A percentile compares a stretch with the other conserved stretches of the same genome.
phyloP scores from a whole-genome alignment of 2,329 filamentous ascomycete genomes.

The Hypomyces rosellus region DNA sequence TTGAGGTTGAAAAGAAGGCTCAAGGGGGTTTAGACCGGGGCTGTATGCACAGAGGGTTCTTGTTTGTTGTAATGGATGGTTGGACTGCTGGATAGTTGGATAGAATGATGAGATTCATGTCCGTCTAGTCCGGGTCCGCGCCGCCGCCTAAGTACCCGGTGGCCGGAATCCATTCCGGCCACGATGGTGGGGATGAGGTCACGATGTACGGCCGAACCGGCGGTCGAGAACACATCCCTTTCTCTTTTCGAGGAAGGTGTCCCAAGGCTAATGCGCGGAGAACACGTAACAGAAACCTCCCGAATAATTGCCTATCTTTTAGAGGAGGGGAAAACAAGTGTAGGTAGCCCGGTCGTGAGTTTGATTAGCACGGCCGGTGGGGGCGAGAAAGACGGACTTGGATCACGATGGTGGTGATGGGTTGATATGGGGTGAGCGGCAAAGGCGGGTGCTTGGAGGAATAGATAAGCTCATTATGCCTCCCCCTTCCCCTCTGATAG shows the following conservation, averaged over 20 bases:
- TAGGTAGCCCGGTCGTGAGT: too few relatives aligned
- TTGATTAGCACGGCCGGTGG: too few relatives aligned
- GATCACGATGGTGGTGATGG: too few relatives aligned
- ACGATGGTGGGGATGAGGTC: conserved; percentile 23
- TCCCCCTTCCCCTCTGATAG: too few relatives aligned
- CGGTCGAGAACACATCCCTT: conserved; percentile 13
- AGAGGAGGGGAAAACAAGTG: not conserved
- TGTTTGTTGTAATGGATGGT: not conserved
- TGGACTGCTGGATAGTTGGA: not conserved
- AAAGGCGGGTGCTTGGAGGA: too few relatives aligned
- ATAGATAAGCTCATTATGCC: too few relatives aligned
- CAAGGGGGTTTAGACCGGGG: not conserved
- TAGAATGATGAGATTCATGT: conserved; percentile 4
- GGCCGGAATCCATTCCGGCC: conserved; percentile 46
- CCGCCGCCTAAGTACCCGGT: conserved; percentile 40
- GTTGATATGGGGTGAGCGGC: too few relatives aligned
- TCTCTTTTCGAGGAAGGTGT: conserved; percentile 14
- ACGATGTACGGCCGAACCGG: conserved; percentile 16
- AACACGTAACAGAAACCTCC: conserved; percentile 21
- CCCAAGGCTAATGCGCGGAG: conserved; percentile 9
- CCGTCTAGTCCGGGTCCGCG: conserved; percentile 18
- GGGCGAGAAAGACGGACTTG: too few relatives aligned
- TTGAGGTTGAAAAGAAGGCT: not conserved
- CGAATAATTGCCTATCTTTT: conserved; percentile 2
- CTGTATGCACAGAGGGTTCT: not conserved